These are phyloP conservation scores for Triticum dicoccoides DNA, from an alignment of 176 grass and related monocot species.

Conservation along the genomic window DNA sequence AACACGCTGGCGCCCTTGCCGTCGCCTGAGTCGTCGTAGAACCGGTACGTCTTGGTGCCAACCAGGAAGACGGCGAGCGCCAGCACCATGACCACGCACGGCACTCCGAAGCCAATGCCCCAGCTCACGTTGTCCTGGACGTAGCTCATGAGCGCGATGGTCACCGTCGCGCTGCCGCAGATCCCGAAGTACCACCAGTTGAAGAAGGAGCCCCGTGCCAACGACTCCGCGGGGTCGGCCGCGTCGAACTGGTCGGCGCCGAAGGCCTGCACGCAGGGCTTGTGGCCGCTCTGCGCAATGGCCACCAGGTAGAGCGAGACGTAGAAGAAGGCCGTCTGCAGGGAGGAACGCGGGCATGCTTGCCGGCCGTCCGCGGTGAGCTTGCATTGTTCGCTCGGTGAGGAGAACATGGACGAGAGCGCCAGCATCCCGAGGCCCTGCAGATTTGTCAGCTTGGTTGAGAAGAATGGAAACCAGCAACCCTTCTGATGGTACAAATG, in stretches of 20 bases:
- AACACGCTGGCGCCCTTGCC: neutral
- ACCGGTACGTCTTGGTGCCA: constrained; percentile 48
- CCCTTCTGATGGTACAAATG: neutral
- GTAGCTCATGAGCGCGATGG: constrained; percentile 41
- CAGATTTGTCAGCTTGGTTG: neutral
- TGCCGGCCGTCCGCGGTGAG: neutral
- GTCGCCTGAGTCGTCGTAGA: neutral
- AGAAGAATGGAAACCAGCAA: neutral
- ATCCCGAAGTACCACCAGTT: constrained; percentile 64
- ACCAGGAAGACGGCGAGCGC: constrained; percentile 46
- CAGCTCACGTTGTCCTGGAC: constrained; percentile 60
- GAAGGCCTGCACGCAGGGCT: constrained; percentile 61
- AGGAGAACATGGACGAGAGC: constrained; percentile 20
- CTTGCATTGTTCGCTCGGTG: neutral
- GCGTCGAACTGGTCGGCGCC: constrained; percentile 65
- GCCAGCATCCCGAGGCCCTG: constrained; percentile 53
- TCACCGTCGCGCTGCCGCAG: constrained; percentile 18
- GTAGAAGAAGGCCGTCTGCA: constrained; percentile 46
- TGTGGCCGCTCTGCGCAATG: constrained; percentile 53
- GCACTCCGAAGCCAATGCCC: constrained; percentile 55
- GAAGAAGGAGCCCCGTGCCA: constrained; percentile 53
- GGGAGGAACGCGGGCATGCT: neutral
- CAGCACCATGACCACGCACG: constrained; percentile 43
- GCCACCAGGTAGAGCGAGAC: constrained; percentile 55
- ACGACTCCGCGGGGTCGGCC: constrained; percentile 29